Evolutionary conservation across 73 alveolate species (phyloP), one percentile per base, ranked within the genome.

Genomic region (Vitrella brassicaformis): DNA sequence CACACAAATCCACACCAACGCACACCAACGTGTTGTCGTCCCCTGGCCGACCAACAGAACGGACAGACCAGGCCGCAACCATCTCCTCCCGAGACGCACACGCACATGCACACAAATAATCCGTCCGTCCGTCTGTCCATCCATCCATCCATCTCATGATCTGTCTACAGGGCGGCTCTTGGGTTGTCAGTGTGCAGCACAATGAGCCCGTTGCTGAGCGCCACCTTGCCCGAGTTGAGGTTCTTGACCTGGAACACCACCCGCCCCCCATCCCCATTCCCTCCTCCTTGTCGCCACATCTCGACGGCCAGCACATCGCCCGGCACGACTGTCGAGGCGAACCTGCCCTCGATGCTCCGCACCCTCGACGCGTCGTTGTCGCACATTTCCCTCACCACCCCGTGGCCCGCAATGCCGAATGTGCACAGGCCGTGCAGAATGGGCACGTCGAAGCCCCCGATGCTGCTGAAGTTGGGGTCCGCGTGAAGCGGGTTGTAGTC

Each of bases 401-500:
- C 56, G 56, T 39, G 56, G 14, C 22, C 14, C 22, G 56, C 56
- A 14, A 39, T 39, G 56, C 72, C 72, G 47, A 67, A 67, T 25
- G 47, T 28, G 27, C 72, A 67, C 1, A 67, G 72, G 0, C 72
- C 72, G 47, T 67, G 72, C 46, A 67, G 47, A 19, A 86, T 86
- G 14, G 92, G 92, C 70, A 45, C 64, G 30, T 86, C 89, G 66
- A 81, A 86, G 65, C 87, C 87, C 22, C 89, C 89, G 29, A 81
- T 30, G 0, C 66, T 81, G 27, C 89, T 87, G 70, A 73, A 67
- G 46, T 71, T 80, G 27, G 77, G 80, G 64, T 81, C 87, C 22
- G 80, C 69, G 77, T 86, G 92, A 1, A 86, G 80, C 19, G 92
- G 89, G 82, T 86, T 86, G 26, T 47, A 29, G 66, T 86, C 92